Conservation (phyloP, 768 basidiomycete genomes). For the Leccinellum luteum region DNA sequence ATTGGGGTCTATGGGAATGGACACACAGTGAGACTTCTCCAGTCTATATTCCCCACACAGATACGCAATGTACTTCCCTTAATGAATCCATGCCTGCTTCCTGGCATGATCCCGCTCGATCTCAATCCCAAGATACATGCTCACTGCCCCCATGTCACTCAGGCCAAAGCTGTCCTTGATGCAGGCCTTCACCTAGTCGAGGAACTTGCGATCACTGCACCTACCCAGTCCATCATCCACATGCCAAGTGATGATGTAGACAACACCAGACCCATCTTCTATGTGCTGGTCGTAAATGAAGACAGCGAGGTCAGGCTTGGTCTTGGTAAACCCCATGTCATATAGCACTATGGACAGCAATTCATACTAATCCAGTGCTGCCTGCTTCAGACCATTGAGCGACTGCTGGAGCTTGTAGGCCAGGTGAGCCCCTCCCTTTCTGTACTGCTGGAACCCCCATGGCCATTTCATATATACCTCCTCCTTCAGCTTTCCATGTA, state of each 20-base stretch:
- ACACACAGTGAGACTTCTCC: background rate
- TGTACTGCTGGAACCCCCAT: constrained; percentile 21
- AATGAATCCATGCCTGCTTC: background rate
- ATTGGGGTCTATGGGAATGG: background rate
- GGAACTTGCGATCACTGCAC: background rate
- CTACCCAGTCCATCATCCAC: background rate
- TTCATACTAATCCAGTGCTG: background rate
- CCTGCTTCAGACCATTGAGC: background rate
- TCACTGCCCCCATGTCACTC: background rate
- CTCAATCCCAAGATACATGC: background rate
- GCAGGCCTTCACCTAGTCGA: background rate
- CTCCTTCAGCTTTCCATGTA: constrained; percentile 7
- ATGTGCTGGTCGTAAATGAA: background rate
- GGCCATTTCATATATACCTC: constrained; percentile 40
- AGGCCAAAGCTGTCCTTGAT: background rate
- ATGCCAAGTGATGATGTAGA: background rate
- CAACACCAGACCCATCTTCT: background rate
- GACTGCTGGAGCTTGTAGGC: background rate
- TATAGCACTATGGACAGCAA: background rate
- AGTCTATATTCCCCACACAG: background rate
- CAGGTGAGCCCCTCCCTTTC: background rate
- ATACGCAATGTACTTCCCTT: background rate
- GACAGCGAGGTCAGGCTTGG: background rate
- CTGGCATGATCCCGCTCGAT: background rate
- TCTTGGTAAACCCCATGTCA: background rate